Evolutionary conservation across 768 basidiomycete species (phyloP).

Genomic region (Pleurotus ostreatus): DNA sequence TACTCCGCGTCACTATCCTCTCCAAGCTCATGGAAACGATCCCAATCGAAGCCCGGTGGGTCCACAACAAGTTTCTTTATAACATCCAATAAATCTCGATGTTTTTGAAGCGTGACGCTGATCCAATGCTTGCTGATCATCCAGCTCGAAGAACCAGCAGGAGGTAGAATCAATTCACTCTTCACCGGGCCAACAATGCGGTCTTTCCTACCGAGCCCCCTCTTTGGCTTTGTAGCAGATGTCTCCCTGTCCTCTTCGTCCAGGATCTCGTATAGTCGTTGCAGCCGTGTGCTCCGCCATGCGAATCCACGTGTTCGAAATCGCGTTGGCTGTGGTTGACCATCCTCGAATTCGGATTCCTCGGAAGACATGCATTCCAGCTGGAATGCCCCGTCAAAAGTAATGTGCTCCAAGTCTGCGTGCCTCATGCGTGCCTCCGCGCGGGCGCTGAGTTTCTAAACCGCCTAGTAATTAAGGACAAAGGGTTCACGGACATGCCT

Average conservation of each 20-base stretch:
- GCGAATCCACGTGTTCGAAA: conserved; percentile 54
- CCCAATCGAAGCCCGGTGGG: conserved; percentile 47
- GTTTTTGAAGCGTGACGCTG: conserved; percentile 30
- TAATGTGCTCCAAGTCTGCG: conserved; percentile 51
- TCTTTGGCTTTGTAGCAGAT: conserved; percentile 44
- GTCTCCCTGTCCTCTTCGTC: conserved; percentile 47
- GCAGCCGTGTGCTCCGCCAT: conserved; percentile 67
- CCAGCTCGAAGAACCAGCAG: conserved; percentile 62
- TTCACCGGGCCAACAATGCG: conserved; percentile 53
- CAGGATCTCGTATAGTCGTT: conserved; percentile 54
- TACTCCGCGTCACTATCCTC: conserved; percentile 49
- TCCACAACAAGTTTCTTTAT: conserved; percentile 44
- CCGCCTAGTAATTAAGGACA: conserved; percentile 8
- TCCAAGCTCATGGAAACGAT: conserved; percentile 44
- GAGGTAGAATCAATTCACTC: conserved; percentile 56
- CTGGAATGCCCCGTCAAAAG: conserved; percentile 68
- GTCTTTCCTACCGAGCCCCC: conserved; percentile 52
- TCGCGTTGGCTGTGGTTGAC: conserved; percentile 24
- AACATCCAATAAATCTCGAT: conserved; percentile 42
- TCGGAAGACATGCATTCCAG: conserved; percentile 80
- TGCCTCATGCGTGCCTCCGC: conserved; percentile 54
- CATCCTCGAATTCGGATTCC: conserved; percentile 59
- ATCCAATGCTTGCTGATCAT: conserved; percentile 75
- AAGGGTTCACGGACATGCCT: background rate
- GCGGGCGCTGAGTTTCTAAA: conserved; percentile 67